A percentile compares a stretch with the other conserved stretches of the same genome.
These are phyloP conservation scores for Moricandia arvensis DNA, from an alignment of 345 rosid species.

Conservation along the genomic window DNA sequence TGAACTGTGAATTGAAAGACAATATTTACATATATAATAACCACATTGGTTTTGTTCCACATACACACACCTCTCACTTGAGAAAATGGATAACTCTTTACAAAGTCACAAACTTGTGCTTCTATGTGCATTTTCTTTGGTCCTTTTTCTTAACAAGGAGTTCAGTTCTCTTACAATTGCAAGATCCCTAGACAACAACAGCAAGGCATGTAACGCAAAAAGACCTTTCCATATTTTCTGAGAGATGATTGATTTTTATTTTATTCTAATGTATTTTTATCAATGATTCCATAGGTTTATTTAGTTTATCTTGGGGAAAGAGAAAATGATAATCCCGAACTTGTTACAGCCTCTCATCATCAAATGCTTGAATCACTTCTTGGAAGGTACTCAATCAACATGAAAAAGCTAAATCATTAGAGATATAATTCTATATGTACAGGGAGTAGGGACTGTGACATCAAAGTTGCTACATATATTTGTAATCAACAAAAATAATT, in stretches of 20 bases:
- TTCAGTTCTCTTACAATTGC: background rate
- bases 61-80: constrained; percentile 4
- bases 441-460: background rate
- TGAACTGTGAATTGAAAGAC: constrained; percentile 1
- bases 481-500: too few relatives aligned
- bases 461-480: background rate
- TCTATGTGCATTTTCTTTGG: constrained; percentile 9
- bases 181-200: background rate
- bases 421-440: too few relatives aligned
- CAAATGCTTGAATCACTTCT: constrained; percentile 41
- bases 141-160: constrained; percentile 10
- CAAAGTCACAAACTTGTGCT: constrained; percentile 13
- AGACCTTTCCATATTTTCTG: background rate
- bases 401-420: too few relatives aligned
- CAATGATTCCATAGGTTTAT: constrained; percentile 26
- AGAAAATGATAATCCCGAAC: constrained; percentile 39
- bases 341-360: constrained; percentile 42
- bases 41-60: background rate
- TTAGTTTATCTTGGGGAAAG: constrained; percentile 52
- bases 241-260: background rate
- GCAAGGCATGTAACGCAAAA: constrained; percentile 4
- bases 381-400: constrained; percentile 36
- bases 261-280: background rate
- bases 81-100: constrained; percentile 17
- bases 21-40: background rate